A percentile compares a stretch with the other conserved stretches of the same genome.
Conservation (phyloP, 108 stramenopile genomes). For the Schizochytrium sp. region DNA sequence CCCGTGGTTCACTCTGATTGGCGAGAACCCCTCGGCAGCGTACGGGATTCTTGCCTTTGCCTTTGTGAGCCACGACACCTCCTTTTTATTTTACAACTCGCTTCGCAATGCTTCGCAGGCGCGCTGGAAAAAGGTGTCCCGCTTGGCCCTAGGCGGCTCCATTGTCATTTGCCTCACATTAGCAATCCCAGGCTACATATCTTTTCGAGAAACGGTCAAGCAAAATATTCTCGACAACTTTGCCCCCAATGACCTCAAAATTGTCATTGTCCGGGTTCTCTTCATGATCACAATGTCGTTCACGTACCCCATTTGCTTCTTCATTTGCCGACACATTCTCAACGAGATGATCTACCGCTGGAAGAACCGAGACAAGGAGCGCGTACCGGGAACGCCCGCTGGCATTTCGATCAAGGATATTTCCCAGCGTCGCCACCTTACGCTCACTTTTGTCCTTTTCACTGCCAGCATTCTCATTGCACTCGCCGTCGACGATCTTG, state of each 20-base stretch:
- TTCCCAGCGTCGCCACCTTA: not conserved
- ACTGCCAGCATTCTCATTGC: not conserved
- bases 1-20: not conserved
- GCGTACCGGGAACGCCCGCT: not conserved
- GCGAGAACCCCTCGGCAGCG: not conserved
- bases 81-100: not conserved
- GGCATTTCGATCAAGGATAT: not conserved
- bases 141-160: not conserved
- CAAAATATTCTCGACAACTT: not conserved
- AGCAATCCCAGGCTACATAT: not conserved
- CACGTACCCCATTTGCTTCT: slow-evolving; percentile 15
- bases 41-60: slow-evolving; percentile 12
- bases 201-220: not conserved
- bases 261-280: not conserved
- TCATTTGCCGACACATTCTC: slow-evolving; percentile 13
- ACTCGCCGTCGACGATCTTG: not conserved
- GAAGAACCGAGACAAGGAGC: not conserved
- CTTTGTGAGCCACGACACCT: slow-evolving; percentile 4
- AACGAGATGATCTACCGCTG: slow-evolving; percentile 11
- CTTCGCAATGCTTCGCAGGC: not conserved
- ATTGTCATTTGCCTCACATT: not conserved
- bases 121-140: not conserved
- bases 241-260: not conserved
- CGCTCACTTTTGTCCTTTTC: not conserved
- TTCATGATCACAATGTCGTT: slow-evolving; percentile 17